Evolutionary conservation across 208 protist species (phyloP).

Genomic region (Acanthamoeba lenticulata): DNA sequence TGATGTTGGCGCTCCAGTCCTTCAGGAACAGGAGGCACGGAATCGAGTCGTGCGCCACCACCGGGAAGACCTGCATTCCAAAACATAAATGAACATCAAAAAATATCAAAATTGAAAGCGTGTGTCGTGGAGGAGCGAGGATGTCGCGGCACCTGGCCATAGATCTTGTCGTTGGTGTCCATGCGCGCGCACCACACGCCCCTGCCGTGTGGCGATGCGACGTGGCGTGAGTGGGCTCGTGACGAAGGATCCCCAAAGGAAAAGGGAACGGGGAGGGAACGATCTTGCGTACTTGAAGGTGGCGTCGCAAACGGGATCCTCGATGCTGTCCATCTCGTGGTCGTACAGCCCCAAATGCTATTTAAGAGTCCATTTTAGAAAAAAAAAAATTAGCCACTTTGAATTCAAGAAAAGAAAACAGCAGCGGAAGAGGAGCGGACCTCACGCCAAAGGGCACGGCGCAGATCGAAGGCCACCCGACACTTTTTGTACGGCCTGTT

Average conservation of each 20-base stretch:
- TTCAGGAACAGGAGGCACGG: slow-evolving; percentile 53
- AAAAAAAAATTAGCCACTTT: too few relatives aligned
- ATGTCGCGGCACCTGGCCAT: not conserved
- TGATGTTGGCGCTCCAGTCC: slow-evolving; percentile 41
- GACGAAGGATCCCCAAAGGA: not conserved
- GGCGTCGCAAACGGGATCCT: slow-evolving; percentile 24
- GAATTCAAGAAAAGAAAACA: too few relatives aligned
- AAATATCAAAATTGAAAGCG: not conserved
- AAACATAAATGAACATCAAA: not conserved
- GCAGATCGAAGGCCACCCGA: slow-evolving; percentile 65
- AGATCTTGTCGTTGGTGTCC: slow-evolving; percentile 44
- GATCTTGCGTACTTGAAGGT: slow-evolving; percentile 45
- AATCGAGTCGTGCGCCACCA: slow-evolving; percentile 50
- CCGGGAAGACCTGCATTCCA: not conserved
- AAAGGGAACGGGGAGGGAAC: not conserved
- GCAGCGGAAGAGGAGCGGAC: not conserved
- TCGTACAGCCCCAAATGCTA: slow-evolving; percentile 26
- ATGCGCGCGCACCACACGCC: slow-evolving; percentile 23
- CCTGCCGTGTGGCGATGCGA: not conserved
- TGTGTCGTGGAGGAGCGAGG: not conserved
- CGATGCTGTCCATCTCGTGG: not conserved
- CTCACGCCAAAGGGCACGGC: slow-evolving; percentile 71
- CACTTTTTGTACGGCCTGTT: slow-evolving; percentile 50
- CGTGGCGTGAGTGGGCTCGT: not conserved
- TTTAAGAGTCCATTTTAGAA: too few relatives aligned